These are phyloP conservation scores for Cystobasidium ongulense DNA, from an alignment of 768 basidiomycete genomes.

Conservation along the genomic window DNA sequence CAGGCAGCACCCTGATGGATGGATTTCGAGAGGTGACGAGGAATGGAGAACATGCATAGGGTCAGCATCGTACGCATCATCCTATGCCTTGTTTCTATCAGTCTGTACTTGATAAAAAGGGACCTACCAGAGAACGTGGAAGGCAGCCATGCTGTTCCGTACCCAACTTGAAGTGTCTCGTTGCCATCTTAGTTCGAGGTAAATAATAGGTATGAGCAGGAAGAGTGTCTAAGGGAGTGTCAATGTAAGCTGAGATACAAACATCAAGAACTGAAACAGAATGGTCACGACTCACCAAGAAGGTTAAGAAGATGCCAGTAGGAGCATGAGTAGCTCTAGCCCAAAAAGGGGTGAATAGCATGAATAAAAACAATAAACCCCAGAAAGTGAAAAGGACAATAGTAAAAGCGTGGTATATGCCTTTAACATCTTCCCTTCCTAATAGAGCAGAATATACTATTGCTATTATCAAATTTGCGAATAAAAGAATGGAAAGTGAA, in stretches of 20 bases:
- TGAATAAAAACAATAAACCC: background rate
- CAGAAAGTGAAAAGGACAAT: background rate
- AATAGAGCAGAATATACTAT: conserved; percentile 5
- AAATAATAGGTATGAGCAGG: conserved; percentile 12
- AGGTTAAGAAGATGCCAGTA: background rate
- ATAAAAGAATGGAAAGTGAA: background rate
- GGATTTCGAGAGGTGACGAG: no score
- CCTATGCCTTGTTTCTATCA: background rate
- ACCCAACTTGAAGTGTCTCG: background rate
- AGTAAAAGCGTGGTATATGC: background rate
- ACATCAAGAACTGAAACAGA: background rate
- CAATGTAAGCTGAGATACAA: background rate
- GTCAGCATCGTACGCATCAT: no score
- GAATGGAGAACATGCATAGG: background rate
- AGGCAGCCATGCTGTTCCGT: conserved; percentile 7
- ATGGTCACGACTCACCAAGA: background rate
- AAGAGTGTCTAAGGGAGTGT: background rate
- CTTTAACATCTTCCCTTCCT: background rate
- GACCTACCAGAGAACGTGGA: conserved; percentile 28
- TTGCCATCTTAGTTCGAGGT: conserved; percentile 1
- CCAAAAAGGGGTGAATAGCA: background rate
- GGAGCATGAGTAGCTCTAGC: background rate
- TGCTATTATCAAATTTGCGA: background rate
- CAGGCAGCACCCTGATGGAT: background rate
- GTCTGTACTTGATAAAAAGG: background rate